Percentiles rank a stretch among this genome's conserved stretches.
phyloP scores from a whole-genome alignment of 345 rosid genomes.

The Salix koriyanagi region DNA sequence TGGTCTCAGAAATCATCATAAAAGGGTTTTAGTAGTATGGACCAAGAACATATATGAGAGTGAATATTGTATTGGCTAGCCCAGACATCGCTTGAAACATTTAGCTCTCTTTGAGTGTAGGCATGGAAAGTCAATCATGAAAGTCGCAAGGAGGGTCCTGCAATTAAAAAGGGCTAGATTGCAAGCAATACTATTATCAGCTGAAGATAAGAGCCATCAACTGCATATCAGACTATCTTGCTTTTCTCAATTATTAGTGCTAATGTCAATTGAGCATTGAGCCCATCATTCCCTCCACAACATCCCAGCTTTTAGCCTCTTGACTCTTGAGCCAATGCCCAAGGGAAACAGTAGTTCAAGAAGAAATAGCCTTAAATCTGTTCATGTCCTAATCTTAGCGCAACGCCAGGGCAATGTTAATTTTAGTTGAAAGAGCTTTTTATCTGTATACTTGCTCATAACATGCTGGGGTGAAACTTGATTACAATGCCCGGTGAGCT shows the following conservation, averaged over 20 bases:
- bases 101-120: background rate
- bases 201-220: background rate
- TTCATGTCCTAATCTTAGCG: background rate
- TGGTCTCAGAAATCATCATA: background rate
- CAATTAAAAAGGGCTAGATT: background rate
- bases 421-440: background rate
- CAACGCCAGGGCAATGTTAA: background rate
- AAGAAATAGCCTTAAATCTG: background rate
- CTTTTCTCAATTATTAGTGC: background rate
- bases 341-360: background rate
- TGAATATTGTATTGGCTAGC: background rate
- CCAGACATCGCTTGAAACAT: too few relatives aligned
- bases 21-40: background rate
- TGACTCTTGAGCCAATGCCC: background rate
- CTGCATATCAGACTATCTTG: background rate
- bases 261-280: background rate
- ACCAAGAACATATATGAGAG: background rate
- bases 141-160: background rate
- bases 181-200: background rate
- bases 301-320: background rate
- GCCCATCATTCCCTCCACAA: background rate
- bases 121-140: background rate
- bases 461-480: background rate
- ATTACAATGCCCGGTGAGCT: background rate
- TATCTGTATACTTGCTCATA: background rate